Evolutionary conservation across 768 basidiomycete species (phyloP), one percentile per base, ranked within the genome.

Genomic region (Mycena galopus): DNA sequence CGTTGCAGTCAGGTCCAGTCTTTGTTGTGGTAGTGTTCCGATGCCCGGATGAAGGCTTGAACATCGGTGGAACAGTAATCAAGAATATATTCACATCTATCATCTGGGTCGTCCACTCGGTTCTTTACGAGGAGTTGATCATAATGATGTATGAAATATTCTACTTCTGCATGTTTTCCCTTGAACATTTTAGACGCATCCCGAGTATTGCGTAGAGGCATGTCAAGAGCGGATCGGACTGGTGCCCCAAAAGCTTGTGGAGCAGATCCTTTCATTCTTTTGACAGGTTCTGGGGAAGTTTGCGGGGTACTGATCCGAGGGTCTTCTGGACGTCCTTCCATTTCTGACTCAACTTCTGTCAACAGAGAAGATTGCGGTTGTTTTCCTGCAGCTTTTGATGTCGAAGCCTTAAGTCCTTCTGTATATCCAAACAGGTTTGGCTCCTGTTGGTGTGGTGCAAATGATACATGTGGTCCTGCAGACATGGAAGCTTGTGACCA

Each of bases 71-170:
- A 55, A 14, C 53, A 55, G 16, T 55, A 55, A 55, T n/a, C n/a
- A n/a, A n/a, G n/a, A n/a, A n/a, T n/a, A n/a, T n/a, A n/a, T n/a
- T 72, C 61, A 23, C 74, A 75, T 57, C 47, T 47, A 4, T 75
- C 71, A 1, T 55, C 21, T 1, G 39, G 29, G 17, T 51, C 39
- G 2, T 47, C 67, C 2, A 75, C 71, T 11, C 57, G 35, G 30
- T 32, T 53, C 42, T 68, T 67, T 0, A 33, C 56, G 7, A 67
- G 23, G 4, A 73, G 17, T 29, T 30, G 17, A 8, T 73, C 71
- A 27, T 62, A 62, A 32, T 67, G 66, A 19, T 60, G 66, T 10
- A 73, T 64, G 32, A 73, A 73, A 21, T 58, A 25, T 57, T 55
- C 16, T 11, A 68, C 71, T 35, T 73, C 67, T 10, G 35, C 12